Evolutionary conservation across 1,284 basidiomycete species (phyloP), one percentile per base, ranked within the genome.

Genomic region (Ceratobasidium sp.): DNA sequence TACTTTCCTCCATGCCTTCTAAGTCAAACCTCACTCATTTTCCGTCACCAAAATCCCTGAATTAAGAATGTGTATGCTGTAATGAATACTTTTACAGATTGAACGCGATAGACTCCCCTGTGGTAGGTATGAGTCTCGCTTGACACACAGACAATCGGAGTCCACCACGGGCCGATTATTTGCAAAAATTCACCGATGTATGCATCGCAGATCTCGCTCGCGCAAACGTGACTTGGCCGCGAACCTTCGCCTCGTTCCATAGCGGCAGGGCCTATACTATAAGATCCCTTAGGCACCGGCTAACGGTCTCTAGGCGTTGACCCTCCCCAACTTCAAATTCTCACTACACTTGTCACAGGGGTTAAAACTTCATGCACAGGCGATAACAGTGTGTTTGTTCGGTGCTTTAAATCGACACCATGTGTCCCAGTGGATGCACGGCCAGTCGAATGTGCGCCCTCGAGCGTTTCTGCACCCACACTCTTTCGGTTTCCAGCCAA

Each of bases 301-400:
- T 39, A 41, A 14, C 39, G 13, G n/a, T 7, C 34, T 22, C 34
- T 7, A 2, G 31, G 39, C 31, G n/a, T 43, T 34, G 19, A 22
- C 51, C 16, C 27, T 16, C 31, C n/a, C n/a, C n/a, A n/a, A n/a
- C 39, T n/a, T 27, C 8, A 37, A 39, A 34, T 13, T 27, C 19
- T 37, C 54, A 11, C n/a, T 0, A 74, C 61, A 46, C 72, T 64
- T 11, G 72, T 74, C 16, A 64, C 72, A 11, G 72, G 72, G 1
- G 72, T 74, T 6, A 74, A 41, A 22, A 74, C 51, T n/a, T 64
- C 72, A 34, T 56, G 72, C 34, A 74, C 72, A 5, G 69, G 71
- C 2, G 71, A 74, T 19, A 64, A 41, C 4, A 74, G 16, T 5
- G 71, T 74, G 53, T 74, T 74, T n/a, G 59, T 56, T n/a, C 71